phyloP scores from a whole-genome alignment of 2,329 filamentous ascomycete species.

The Microcyclosporella mali region DNA sequence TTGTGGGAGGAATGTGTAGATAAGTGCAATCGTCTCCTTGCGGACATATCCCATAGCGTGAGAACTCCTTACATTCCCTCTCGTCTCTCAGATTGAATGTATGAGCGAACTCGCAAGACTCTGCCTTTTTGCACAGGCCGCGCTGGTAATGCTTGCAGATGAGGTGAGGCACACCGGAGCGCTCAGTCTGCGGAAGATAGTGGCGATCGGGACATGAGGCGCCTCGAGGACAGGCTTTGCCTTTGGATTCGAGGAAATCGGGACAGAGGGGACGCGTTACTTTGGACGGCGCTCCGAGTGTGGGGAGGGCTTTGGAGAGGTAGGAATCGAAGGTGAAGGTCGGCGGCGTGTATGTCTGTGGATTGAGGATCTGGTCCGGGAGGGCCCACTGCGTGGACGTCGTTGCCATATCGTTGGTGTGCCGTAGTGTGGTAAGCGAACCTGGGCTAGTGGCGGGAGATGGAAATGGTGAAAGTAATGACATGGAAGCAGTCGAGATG shows the following conservation, averaged over 20 bases:
- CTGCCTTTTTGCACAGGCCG: conserved; percentile 94
- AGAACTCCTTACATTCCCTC: conserved; percentile 97
- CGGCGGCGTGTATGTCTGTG: conserved; percentile 22
- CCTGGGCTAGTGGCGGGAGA: not conserved
- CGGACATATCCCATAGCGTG: conserved; percentile 86
- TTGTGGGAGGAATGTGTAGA: conserved; percentile 59
- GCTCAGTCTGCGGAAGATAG: conserved; percentile 44
- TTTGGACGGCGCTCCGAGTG: conserved; percentile 32
- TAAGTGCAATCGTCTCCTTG: conserved; percentile 84
- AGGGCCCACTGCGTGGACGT: conserved; percentile 18
- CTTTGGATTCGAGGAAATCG: conserved; percentile 72
- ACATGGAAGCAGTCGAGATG: too few relatives aligned
- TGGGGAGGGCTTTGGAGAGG: conserved; percentile 26
- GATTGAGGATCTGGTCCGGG: conserved; percentile 28
- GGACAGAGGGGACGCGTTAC: conserved; percentile 63
- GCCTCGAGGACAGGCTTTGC: conserved; percentile 74
- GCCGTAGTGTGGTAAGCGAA: not conserved
- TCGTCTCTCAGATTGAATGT: conserved; percentile 98
- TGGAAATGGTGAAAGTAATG: too few relatives aligned
- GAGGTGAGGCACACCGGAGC: conserved; percentile 43
- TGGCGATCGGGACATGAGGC: conserved; percentile 82
- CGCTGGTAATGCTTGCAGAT: conserved; percentile 99
- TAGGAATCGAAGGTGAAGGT: conserved; percentile 31
- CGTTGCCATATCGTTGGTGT: conserved; percentile 20
- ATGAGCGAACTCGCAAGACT: conserved; percentile 94